phyloP scores from a whole-genome alignment of 2,329 filamentous ascomycete genomes.

The Hymenoscyphus fructigenus region DNA sequence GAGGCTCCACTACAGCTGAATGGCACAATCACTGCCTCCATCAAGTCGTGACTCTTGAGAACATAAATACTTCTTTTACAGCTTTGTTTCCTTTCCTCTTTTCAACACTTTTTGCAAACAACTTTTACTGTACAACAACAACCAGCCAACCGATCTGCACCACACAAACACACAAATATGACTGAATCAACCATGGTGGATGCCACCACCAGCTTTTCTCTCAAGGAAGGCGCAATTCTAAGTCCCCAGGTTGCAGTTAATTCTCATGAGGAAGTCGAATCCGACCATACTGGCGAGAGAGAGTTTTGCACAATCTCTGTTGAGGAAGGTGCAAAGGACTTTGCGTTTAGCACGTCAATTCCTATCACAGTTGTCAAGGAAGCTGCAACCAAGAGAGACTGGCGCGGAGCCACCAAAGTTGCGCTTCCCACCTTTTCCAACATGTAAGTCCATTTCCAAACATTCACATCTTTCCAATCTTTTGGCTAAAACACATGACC shows the following conservation, averaged over 20 bases:
- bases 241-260: not conserved
- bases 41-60: not conserved
- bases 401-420: not conserved
- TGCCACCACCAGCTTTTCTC: not conserved
- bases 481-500: not conserved
- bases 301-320: not conserved
- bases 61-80: not conserved
- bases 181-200: too few relatives aligned
- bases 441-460: not conserved
- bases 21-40: not conserved
- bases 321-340: not conserved
- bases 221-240: not conserved
- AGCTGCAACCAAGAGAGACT: not conserved
- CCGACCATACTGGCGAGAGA: not conserved
- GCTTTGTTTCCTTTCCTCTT: not conserved
- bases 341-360: not conserved
- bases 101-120: not conserved
- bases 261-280: not conserved
- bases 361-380: not conserved
- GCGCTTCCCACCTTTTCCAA: not conserved
- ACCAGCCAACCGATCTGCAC: not conserved
- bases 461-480: not conserved
- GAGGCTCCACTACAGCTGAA: not conserved
- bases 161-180: too few relatives aligned
- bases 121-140: not conserved